A percentile compares a stretch with the other conserved stretches of the same genome.
Conservation (phyloP, 1,284 basidiomycete species). For the Leccinum pachyderme region DNA sequence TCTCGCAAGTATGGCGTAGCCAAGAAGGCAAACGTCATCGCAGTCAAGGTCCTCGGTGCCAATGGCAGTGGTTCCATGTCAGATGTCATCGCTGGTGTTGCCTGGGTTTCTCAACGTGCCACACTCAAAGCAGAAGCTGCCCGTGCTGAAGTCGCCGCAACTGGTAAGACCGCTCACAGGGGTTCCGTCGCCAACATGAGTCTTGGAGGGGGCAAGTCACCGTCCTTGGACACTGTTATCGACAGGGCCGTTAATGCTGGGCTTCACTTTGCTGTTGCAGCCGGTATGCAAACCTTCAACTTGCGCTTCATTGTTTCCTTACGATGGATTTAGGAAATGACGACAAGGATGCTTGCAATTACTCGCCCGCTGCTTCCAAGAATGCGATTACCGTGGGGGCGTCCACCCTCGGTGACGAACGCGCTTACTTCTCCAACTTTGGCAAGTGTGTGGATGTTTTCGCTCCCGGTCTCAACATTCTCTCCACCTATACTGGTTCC, state of each 20-base stretch:
- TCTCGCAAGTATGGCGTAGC: constrained; percentile 89
- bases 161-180: constrained; percentile 78
- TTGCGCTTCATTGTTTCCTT: background rate
- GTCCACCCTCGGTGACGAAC: constrained; percentile 75
- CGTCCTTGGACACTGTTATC: constrained; percentile 82
- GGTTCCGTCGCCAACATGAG: constrained; percentile 99
- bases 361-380: constrained; percentile 76
- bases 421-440: constrained; percentile 87
- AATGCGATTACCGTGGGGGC: constrained; percentile 87
- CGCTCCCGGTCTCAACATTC: constrained; percentile 80
- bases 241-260: constrained; percentile 82
- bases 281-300: constrained; percentile 55
- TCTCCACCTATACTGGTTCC: constrained; percentile 73
- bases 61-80: constrained; percentile 96
- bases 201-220: constrained; percentile 94
- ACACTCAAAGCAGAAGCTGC: constrained; percentile 55
- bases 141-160: constrained; percentile 57
- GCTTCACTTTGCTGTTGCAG: constrained; percentile 94
- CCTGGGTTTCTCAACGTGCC: constrained; percentile 78
- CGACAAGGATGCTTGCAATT: constrained; percentile 74
- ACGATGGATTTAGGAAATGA: constrained; percentile 48
- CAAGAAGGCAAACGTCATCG: constrained; percentile 89
- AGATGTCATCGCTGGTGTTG: constrained; percentile 88
- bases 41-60: constrained; percentile 96
- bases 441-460: constrained; percentile 83